Evolutionary conservation across 2,329 filamentous ascomycete genomes (phyloP).

Genomic region (Penicillium sp.): DNA sequence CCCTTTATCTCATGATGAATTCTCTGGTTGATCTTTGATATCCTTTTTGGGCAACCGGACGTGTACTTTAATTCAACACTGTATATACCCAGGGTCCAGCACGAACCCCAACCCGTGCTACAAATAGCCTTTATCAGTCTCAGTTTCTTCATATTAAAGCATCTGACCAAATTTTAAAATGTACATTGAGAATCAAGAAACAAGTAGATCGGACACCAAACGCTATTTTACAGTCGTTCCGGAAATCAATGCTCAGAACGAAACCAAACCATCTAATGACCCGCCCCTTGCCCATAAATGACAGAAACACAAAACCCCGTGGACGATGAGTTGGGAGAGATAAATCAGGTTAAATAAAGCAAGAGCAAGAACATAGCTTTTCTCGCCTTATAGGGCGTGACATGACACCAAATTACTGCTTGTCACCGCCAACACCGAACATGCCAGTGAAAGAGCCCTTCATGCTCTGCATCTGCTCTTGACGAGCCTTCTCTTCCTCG

Average conservation of each 20-base stretch:
- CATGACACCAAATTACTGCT: constrained; percentile 22
- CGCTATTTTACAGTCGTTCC: constrained; percentile 39
- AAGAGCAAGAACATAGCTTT: not conserved
- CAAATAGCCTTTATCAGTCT: constrained; percentile 13
- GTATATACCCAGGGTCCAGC: constrained; percentile 21
- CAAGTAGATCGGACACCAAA: constrained; percentile 23
- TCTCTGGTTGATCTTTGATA: constrained; percentile 1
- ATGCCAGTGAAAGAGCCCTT: constrained; percentile 70
- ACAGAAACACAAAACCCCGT: constrained; percentile 21
- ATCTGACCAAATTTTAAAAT: constrained; percentile 24
- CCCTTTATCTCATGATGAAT: not conserved
- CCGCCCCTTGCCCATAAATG: constrained; percentile 25
- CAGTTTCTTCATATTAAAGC: constrained; percentile 23
- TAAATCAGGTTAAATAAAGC: constrained; percentile 7
- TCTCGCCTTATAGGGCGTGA: not conserved
- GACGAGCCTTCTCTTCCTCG: constrained; percentile 82
- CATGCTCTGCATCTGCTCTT: constrained; percentile 91
- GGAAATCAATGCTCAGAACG: constrained; percentile 25
- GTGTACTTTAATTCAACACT: constrained; percentile 13
- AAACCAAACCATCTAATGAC: constrained; percentile 31
- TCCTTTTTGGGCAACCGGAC: constrained; percentile 4
- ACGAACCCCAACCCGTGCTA: constrained; percentile 7
- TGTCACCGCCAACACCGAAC: constrained; percentile 44
- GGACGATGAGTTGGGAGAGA: constrained; percentile 17
- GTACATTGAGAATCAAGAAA: constrained; percentile 25